These are phyloP conservation scores for Olyra latifolia DNA, from an alignment of 176 grass and related monocot species.

Conservation along the genomic window DNA sequence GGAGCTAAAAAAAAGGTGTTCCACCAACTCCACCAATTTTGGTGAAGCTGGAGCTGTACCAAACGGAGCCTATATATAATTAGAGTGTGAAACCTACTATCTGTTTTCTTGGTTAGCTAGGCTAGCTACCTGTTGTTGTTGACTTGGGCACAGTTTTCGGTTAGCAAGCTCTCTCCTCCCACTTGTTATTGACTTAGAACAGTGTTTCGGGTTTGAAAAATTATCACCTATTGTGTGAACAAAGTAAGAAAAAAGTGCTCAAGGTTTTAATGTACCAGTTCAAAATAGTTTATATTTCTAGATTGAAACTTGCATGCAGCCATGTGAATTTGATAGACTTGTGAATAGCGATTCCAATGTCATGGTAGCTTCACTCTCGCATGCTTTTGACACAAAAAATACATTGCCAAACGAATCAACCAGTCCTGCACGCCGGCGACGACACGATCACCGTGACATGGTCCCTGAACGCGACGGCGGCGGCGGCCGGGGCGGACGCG, in stretches of 20 bases:
- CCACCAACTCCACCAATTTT: no score
- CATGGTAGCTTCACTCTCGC: not conserved
- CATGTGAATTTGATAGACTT: not conserved
- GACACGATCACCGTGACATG: constrained; percentile 64
- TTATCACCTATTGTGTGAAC: no score
- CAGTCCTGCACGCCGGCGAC: constrained; percentile 66
- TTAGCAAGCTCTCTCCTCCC: no score
- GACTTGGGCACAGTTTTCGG: not conserved
- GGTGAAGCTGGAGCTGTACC: no score
- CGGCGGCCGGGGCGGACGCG: not conserved
- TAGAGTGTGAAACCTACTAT: no score
- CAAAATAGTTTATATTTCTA: not conserved
- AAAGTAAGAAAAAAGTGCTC: no score
- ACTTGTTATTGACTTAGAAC: not conserved
- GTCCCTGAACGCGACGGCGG: constrained; percentile 36
- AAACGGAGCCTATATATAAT: no score
- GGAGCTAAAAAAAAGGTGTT: no score
- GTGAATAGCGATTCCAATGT: not conserved
- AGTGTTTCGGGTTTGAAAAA: not conserved
- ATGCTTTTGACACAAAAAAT: not conserved
- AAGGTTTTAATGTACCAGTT: no score
- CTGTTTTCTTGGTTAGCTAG: no score
- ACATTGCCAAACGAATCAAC: not conserved
- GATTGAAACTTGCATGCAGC: not conserved
- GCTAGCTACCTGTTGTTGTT: not conserved